Percentiles rank a stretch among this genome's conserved stretches.
Evolutionary conservation across 805 yeast species (phyloP).

Genomic region (Scheffersomyces spartinae): DNA sequence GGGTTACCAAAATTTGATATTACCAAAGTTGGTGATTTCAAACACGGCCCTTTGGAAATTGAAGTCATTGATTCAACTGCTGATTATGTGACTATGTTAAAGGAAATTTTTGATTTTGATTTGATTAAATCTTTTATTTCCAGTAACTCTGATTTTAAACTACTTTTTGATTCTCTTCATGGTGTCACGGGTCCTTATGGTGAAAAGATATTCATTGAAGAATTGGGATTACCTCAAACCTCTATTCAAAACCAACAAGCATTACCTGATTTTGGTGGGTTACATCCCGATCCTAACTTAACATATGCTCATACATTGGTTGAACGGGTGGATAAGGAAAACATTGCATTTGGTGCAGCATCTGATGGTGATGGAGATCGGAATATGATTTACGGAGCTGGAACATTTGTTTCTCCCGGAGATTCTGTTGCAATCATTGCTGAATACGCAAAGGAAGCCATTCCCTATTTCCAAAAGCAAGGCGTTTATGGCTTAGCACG

Average conservation of each 20-base stretch:
- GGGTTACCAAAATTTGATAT: conserved; percentile 60
- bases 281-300: conserved; percentile 96
- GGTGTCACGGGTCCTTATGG: conserved; percentile 99
- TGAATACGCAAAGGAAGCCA: conserved; percentile 70
- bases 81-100: conserved; percentile 70
- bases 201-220: conserved; percentile 67
- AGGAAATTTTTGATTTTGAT: conserved; percentile 78
- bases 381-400: conserved; percentile 95
- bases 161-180: conserved; percentile 80
- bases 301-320: conserved; percentile 89
- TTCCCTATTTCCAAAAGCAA: conserved; percentile 81
- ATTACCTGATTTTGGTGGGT: conserved; percentile 87
- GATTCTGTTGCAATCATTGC: conserved; percentile 97
- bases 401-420: conserved; percentile 94
- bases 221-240: conserved; percentile 61
- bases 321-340: conserved; percentile 66
- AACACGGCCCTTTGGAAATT: conserved; percentile 51
- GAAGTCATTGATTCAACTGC: conserved; percentile 76
- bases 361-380: conserved; percentile 99
- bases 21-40: conserved; percentile 37
- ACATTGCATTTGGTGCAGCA: conserved; percentile 92
- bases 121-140: conserved; percentile 63
- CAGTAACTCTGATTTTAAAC: conserved; percentile 44
- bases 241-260: conserved; percentile 75
- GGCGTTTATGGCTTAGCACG: conserved; percentile 92